These are phyloP conservation scores for Volvox carteri DNA, from an alignment of 163 green algal genomes.

Conservation along the genomic window DNA sequence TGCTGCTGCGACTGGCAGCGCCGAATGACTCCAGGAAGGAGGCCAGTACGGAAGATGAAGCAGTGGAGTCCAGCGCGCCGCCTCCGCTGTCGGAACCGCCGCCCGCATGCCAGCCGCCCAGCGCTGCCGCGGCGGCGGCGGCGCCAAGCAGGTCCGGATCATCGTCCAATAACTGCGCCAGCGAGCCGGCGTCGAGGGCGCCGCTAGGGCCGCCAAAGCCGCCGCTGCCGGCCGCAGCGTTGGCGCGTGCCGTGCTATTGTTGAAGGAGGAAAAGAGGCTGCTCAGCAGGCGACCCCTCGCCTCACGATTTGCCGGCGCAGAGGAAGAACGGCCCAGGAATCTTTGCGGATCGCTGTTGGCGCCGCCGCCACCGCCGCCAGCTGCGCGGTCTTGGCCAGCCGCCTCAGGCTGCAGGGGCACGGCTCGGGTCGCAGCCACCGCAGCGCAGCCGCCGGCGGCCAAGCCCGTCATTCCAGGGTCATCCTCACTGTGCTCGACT, in stretches of 20 bases:
- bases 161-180: conserved; percentile 13
- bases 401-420: not conserved
- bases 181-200: not conserved
- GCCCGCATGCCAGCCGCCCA: not conserved
- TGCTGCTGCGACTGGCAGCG: not conserved
- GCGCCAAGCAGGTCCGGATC: conserved; percentile 8
- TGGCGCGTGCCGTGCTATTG: not conserved
- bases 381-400: not conserved
- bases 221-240: not conserved
- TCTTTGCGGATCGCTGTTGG: not conserved
- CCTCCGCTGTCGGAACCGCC: not conserved
- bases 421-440: not conserved
- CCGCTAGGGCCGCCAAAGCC: not conserved
- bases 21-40: conserved; percentile 50
- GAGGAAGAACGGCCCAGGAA: not conserved
- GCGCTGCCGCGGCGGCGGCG: conserved; percentile 13
- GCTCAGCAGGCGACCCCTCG: not conserved
- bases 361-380: too few relatives aligned
- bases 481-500: not conserved
- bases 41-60: conserved; percentile 4
- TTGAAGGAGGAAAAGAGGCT: conserved; percentile 7
- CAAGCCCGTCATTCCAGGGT: too few relatives aligned
- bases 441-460: not conserved
- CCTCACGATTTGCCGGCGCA: not conserved
- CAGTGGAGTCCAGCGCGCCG: not conserved